Evolutionary conservation across 352 stramenopile genomes (phyloP), one percentile per base, ranked within the genome.

Genomic region (Phytophthora pseudosyringae): DNA sequence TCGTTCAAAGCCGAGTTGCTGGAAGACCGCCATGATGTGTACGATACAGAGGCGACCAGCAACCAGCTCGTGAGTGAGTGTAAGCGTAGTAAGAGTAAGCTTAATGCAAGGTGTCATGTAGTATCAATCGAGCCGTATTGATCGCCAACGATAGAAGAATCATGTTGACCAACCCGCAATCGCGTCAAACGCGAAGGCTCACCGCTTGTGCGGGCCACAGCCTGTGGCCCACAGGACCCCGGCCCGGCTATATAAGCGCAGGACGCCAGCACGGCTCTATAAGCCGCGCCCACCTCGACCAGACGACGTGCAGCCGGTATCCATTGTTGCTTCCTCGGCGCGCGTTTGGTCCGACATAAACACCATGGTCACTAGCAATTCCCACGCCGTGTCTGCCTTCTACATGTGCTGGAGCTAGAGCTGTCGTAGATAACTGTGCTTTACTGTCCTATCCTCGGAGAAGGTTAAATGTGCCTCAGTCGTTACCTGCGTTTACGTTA

Each of bases 61-160:
- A 21, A 21, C 21, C 21, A 21, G 64, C 64, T 47, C 44, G 43
- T 62, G 43, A 59, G 54, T 73, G 65, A 62, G 49, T 73, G 65
- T 65, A 59, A 59, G 59, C 41, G 59, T 73, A 69, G 64, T 65
- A 69, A 64, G 65, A 69, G 53, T 73, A 66, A 66, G 36, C 46
- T 70, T 39, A 70, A 70, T 63, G 53, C 60, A 69, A 66, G 38
- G 47, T 60, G 54, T 60, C 48, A 60, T 66, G 54, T 5, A 43
- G 3, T 58, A 64, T 48, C 28, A 47, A 38, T 29, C 6, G 13
- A 18, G 6, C 13, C 10, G 32, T 52, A 2, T 21, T 2, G 21
- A 21, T 21, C 21, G 21, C 21, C 21, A 21, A 21, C 21, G 21
- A n/a, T n/a, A n/a, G 21, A 21, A 21, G 21, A 21, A 21, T 21